These are phyloP conservation scores for Xanthoconium purpureum DNA, from an alignment of 768 basidiomycete genomes.

Conservation along the genomic window DNA sequence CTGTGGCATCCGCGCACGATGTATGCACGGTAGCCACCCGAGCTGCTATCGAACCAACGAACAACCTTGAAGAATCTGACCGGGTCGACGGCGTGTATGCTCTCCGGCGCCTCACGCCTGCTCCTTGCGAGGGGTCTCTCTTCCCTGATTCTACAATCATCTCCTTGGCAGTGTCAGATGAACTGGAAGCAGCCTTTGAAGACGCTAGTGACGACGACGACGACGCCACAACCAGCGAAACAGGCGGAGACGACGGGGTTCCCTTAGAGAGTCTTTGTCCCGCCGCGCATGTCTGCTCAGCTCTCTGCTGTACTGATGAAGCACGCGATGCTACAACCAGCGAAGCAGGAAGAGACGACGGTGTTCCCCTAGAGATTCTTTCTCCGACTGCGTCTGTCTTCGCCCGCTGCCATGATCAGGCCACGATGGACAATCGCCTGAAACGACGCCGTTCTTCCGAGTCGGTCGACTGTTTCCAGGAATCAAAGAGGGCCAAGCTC, in stretches of 20 bases:
- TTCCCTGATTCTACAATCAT: background rate
- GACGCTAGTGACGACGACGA: background rate
- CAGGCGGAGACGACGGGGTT: background rate
- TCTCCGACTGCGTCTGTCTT: background rate
- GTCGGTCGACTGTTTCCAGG: background rate
- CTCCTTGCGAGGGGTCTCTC: background rate
- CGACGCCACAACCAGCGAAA: background rate
- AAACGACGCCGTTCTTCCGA: conserved; percentile 17
- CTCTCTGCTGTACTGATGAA: too few relatives aligned
- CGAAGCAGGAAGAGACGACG: background rate
- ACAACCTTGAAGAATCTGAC: background rate
- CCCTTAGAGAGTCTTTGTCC: background rate
- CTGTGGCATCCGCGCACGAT: background rate
- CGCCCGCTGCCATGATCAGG: background rate
- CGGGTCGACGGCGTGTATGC: background rate
- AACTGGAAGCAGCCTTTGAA: background rate
- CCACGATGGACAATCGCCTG: background rate
- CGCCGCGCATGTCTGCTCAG: too few relatives aligned
- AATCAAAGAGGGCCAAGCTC: conserved; percentile 21
- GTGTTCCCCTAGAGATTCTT: background rate
- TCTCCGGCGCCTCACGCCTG: background rate
- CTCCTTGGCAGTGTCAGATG: background rate
- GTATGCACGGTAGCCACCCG: conserved; percentile 5
- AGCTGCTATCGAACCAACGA: background rate
- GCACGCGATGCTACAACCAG: background rate